Conservation (phyloP, 768 basidiomycete genomes). For the Holtermannia corniformis region DNA sequence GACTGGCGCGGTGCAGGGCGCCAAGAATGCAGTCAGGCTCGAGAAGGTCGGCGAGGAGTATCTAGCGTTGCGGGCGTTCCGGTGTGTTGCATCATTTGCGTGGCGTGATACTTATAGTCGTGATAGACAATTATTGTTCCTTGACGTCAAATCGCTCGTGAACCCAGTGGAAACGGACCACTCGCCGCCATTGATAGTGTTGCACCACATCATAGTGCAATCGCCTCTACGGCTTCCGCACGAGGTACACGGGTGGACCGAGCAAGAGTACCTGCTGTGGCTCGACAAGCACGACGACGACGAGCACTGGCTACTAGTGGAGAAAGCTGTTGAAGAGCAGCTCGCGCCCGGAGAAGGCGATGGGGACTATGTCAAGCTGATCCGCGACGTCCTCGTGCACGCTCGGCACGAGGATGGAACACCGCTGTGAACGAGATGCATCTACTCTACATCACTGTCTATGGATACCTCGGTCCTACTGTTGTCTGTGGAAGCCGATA, state of each 20-base stretch:
- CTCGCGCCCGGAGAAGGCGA: slow-evolving; percentile 52
- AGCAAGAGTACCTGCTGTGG: slow-evolving; percentile 94
- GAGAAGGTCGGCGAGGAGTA: slow-evolving; percentile 81
- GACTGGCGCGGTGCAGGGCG: slow-evolving; percentile 42
- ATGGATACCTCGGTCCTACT: no score
- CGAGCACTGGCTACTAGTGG: slow-evolving; percentile 71
- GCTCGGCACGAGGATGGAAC: slow-evolving; percentile 29
- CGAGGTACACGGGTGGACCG: slow-evolving; percentile 82
- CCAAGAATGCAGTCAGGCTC: slow-evolving; percentile 57
- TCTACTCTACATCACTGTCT: neutral
- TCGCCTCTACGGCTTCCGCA: slow-evolving; percentile 70
- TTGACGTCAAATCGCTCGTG: slow-evolving; percentile 64
- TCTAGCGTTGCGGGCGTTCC: slow-evolving; percentile 68
- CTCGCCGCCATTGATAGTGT: slow-evolving; percentile 74
- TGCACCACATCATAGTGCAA: slow-evolving; percentile 81
- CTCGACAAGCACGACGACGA: slow-evolving; percentile 76
- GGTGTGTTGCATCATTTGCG: slow-evolving; percentile 48
- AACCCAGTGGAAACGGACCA: slow-evolving; percentile 59
- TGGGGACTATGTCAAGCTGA: slow-evolving; percentile 58
- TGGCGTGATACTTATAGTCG: neutral
- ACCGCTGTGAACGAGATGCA: slow-evolving; percentile 3
- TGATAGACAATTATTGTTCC: slow-evolving; percentile 62
- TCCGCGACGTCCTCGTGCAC: slow-evolving; percentile 56
- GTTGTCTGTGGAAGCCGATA: no score
- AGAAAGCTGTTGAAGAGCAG: slow-evolving; percentile 54